Percentiles rank a stretch among this genome's conserved stretches.
phyloP scores from a whole-genome alignment of 805 yeast species.

The Ogataea sp. region DNA sequence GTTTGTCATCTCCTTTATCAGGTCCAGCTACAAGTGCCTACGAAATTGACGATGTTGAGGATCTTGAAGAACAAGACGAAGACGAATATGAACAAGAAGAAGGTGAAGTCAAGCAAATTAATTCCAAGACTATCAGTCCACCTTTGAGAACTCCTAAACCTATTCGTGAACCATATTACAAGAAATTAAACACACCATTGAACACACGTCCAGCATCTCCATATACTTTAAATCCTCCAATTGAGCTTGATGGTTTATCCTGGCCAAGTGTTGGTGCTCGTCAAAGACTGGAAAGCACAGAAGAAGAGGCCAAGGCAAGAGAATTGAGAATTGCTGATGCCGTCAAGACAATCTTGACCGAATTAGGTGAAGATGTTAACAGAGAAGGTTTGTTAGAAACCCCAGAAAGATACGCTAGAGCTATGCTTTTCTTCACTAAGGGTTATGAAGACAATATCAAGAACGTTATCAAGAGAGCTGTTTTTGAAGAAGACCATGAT shows the following conservation, averaged over 20 bases:
- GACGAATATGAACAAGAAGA: slow-evolving; percentile 2
- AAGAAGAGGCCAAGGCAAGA: slow-evolving; percentile 57
- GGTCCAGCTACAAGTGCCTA: slow-evolving; percentile 11
- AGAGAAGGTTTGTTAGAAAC: slow-evolving; percentile 91
- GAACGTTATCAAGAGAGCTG: slow-evolving; percentile 90
- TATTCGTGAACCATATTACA: slow-evolving; percentile 26
- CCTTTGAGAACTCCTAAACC: slow-evolving; percentile 21
- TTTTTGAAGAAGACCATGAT: slow-evolving; percentile 96
- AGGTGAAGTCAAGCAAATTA: too few species aligned
- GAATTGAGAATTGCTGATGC: slow-evolving; percentile 78
- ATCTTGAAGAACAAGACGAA: slow-evolving; percentile 2
- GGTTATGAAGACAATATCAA: slow-evolving; percentile 94
- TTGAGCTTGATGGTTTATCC: slow-evolving; percentile 83
- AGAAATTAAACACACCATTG: slow-evolving; percentile 44
- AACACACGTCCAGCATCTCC: slow-evolving; percentile 78
- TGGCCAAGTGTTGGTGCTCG: slow-evolving; percentile 93
- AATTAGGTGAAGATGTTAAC: slow-evolving; percentile 83
- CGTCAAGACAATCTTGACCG: slow-evolving; percentile 65
- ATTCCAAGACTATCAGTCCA: slow-evolving; percentile 1
- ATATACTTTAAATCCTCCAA: slow-evolving; percentile 74
- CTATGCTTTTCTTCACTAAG: slow-evolving; percentile 91
- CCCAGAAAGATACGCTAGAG: slow-evolving; percentile 93
- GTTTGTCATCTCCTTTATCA: slow-evolving; percentile 16
- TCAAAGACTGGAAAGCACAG: slow-evolving; percentile 57
- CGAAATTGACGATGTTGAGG: slow-evolving; percentile 2